Base-by-base conservation (phyloP, 108 stramenopile genomes). In the Nitzschia sp. region DNA sequence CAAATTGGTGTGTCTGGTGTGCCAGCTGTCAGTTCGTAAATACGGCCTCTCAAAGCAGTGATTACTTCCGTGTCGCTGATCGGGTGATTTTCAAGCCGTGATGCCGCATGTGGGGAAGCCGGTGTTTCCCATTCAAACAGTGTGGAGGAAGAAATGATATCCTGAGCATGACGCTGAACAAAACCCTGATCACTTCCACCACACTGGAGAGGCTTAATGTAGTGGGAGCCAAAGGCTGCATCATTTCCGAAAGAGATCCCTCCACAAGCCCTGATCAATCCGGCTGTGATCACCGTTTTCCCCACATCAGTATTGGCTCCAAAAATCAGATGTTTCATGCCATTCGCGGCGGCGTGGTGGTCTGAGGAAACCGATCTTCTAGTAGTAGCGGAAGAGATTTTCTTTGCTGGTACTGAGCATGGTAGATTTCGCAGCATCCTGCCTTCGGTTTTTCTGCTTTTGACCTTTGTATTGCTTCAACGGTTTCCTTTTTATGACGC, bases 291-390 rank as follows among this genome's bases (percentile, higher is more conserved):
- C 11, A 97, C 76, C 1, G 97, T 97, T 72, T 98, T 98, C 34
- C 98, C 98, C 15, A 98, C 95, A 60, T 97, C 98, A 22, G 98
- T 98, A 71, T 97, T 96, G 58, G 98, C 96, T 28, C 98, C 98
- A 82, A 96, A 98, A 16, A 98, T 70, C 22, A 95, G 56, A 59
- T 94, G 88, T 19, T 66, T 75, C 35, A 48, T 60, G 5, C 48
- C 19, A 21, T n/a, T 16, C 17, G 21, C 17, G 21, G 19, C 19
- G 48, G 48, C 48, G 9, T 9, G 6, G 6, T 6, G 38, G 38
- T 6, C 38, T 13, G 38, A 41, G 9, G 38, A 41, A 41, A 41
- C 9, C 13, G 38, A 6, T 41, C 38, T 6, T 41, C 38, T 6
- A 9, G 38, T 13, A 41, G 13, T 41, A 9, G 38, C 38, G 13